Evolutionary conservation across 352 stramenopile species (phyloP).

Genomic region (Phytopythium helicoides): DNA sequence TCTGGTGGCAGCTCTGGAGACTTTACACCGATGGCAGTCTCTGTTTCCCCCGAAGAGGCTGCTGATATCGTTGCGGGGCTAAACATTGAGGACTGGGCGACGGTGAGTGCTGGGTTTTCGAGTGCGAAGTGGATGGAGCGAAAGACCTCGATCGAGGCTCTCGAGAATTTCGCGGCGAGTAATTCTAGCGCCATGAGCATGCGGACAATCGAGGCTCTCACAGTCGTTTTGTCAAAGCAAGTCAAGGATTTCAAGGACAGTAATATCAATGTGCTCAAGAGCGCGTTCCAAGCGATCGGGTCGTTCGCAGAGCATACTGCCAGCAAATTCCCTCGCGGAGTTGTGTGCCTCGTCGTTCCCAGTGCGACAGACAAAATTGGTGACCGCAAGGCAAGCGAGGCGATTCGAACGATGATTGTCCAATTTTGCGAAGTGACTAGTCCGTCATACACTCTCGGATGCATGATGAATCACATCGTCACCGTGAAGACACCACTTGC

Average conservation of each 20-base stretch:
- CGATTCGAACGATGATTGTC: slow-evolving; percentile 68
- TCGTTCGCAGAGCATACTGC: slow-evolving; percentile 59
- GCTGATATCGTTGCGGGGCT: slow-evolving; percentile 54
- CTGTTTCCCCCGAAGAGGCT: slow-evolving; percentile 63
- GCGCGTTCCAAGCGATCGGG: slow-evolving; percentile 77
- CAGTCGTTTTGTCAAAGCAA: slow-evolving; percentile 66
- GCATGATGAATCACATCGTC: slow-evolving; percentile 71
- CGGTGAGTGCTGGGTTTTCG: slow-evolving; percentile 54
- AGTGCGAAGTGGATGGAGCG: slow-evolving; percentile 84
- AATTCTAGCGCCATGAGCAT: slow-evolving; percentile 56
- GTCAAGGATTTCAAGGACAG: slow-evolving; percentile 88
- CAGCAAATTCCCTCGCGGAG: slow-evolving; percentile 66
- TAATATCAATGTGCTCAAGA: slow-evolving; percentile 88
- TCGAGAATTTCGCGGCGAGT: slow-evolving; percentile 57
- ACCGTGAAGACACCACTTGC: slow-evolving; percentile 78
- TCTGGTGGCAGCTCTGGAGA: slow-evolving; percentile 34
- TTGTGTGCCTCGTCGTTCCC: slow-evolving; percentile 69
- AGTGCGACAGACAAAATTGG: slow-evolving; percentile 80
- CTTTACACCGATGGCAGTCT: slow-evolving; percentile 64
- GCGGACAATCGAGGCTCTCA: slow-evolving; percentile 70
- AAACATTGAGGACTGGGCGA: slow-evolving; percentile 54
- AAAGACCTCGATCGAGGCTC: slow-evolving; percentile 66
- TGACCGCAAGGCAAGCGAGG: slow-evolving; percentile 74
- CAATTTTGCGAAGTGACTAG: slow-evolving; percentile 73
- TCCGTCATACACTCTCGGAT: slow-evolving; percentile 72